Base-by-base conservation (phyloP, 2,329 filamentous ascomycete genomes). In the Neonectria ditissima region DNA sequence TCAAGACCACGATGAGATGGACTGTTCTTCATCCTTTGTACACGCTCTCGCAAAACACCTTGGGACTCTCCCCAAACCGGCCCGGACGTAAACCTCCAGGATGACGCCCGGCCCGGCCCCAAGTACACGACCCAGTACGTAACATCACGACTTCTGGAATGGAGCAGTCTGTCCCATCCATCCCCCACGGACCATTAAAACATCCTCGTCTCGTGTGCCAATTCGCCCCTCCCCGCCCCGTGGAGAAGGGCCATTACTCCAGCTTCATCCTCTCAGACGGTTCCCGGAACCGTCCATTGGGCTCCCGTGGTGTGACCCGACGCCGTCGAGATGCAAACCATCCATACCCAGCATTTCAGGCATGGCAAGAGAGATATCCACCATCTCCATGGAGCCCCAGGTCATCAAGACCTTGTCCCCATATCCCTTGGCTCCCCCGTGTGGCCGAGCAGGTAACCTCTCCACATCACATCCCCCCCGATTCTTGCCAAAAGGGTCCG, bases 91-190 rank as follows among this genome's bases (percentile, higher is more conserved):
- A 48, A 65, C 44, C 57, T 58, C 58, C 58, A 71, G 56, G 59
- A 65, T 50, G 50, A 66, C 55, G 65, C 59, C 48, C 62, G 65
- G 55, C 54, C 65, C 65, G 67, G 65, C 30, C 30, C 48, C 55
- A 66, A 54, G 43, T 43, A 58, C 24, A 55, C 41, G 57, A 61
- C 44, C 55, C 41, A 57, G 68, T 72, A 72, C 66, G 69, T 72
- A 70, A 72, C 69, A 70, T 70, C 54, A 65, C 59, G 58, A 32
- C 62, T 69, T 70, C 64, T 71, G 51, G 59, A 57, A 65, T 48
- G 48, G 66, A 65, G 53, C 43, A 62, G 65, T 57, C 41, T 64
- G 55, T 60, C 63, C 56, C 55, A 37, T 37, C 41, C 45, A 41
- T 62, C 62, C 66, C 66, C 66, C 66, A 67, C 62, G 60, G 57